These are phyloP conservation scores for Pichia occidentalis DNA, from an alignment of 805 yeast genomes.

Conservation along the genomic window DNA sequence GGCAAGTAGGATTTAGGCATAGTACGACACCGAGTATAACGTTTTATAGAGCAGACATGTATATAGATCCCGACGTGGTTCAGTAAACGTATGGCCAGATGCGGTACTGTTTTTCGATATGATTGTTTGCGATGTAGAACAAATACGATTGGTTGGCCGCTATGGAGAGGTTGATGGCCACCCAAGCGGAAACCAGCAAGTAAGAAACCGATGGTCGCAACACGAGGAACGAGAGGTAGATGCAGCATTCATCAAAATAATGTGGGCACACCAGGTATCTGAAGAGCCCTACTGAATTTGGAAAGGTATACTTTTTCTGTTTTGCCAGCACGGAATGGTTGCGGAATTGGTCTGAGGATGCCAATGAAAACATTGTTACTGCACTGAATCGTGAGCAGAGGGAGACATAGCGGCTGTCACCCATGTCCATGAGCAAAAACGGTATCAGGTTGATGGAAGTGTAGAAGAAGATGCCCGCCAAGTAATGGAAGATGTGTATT, in stretches of 20 bases:
- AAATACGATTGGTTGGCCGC: conserved; percentile 48
- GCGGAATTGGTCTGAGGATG: conserved; percentile 40
- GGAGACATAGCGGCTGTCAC: neutral
- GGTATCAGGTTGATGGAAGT: conserved; percentile 37
- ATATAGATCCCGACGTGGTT: neutral
- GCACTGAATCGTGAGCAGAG: neutral
- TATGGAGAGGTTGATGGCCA: conserved; percentile 42
- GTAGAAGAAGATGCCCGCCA: conserved; percentile 59
- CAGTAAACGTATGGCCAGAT: conserved; percentile 29
- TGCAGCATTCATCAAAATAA: conserved; percentile 57
- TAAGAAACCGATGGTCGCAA: conserved; percentile 16
- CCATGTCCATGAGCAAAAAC: neutral
- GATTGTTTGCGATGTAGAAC: conserved; percentile 34
- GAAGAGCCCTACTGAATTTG: conserved; percentile 46
- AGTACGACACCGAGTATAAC: too few relatives aligned
- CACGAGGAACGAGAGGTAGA: conserved; percentile 35
- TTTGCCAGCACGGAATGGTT: conserved; percentile 46
- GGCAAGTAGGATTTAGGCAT: too few relatives aligned
- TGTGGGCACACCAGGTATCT: conserved; percentile 55
- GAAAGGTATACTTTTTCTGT: conserved; percentile 50
- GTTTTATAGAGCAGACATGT: neutral
- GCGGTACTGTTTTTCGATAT: conserved; percentile 10
- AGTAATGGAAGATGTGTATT: conserved; percentile 61
- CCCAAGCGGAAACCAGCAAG: conserved; percentile 31
- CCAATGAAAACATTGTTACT: conserved; percentile 26